A percentile compares a stretch with the other conserved stretches of the same genome.
These are phyloP conservation scores for Allium fistulosum DNA, from an alignment of 106 monocot genomes.

Conservation along the genomic window DNA sequence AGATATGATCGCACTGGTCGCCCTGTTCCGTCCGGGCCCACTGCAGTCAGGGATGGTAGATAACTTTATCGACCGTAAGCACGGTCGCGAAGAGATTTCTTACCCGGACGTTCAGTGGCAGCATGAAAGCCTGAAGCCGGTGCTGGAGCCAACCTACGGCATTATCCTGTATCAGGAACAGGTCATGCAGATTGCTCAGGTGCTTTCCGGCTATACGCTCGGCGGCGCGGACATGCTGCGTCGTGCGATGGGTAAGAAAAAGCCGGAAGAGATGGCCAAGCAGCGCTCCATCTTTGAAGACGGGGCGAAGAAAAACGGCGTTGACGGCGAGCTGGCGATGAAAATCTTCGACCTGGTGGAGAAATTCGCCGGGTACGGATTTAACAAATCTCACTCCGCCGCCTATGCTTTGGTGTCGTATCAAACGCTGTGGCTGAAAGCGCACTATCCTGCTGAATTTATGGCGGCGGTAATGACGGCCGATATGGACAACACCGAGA, in stretches of 20 bases:
- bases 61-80: neutral
- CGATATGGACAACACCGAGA: too few species aligned
- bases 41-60: neutral
- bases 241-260: neutral
- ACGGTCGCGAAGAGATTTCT: neutral
- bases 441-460: neutral
- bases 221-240: slow-evolving; percentile 2
- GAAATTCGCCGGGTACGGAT: neutral
- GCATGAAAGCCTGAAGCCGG: too few species aligned
- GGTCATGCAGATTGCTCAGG: neutral
- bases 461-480: neutral
- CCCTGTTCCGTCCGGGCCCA: slow-evolving; percentile 1
- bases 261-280: neutral
- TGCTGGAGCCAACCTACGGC: neutral
- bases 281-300: too few species aligned
- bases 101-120: too few species aligned
- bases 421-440: neutral
- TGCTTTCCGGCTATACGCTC: neutral
- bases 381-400: neutral
- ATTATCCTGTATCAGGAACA: neutral
- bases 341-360: neutral
- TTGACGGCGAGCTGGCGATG: too few species aligned
- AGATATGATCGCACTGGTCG: neutral
- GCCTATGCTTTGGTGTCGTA: neutral
- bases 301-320: neutral